phyloP scores from a whole-genome alignment of 768 basidiomycete genomes.

The Roridomyces roridus region DNA sequence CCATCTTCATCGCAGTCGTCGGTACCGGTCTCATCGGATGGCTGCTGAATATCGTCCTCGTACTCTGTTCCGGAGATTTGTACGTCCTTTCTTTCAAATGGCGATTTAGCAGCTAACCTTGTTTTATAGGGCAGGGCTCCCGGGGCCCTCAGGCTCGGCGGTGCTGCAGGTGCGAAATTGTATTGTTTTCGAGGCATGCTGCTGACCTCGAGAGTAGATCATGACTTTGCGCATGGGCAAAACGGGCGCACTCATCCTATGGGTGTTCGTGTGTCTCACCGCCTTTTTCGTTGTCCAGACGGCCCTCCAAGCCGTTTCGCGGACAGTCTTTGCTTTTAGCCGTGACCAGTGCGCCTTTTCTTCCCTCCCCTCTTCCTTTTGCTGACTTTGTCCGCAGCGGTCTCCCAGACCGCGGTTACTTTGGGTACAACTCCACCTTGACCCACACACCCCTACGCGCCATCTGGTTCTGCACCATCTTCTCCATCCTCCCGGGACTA shows the following conservation, averaged over 20 bases:
- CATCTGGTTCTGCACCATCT: conserved; percentile 73
- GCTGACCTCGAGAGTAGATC: conserved; percentile 49
- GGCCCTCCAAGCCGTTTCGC: conserved; percentile 81
- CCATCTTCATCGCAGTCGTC: conserved; percentile 55
- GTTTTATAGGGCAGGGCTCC: conserved; percentile 59
- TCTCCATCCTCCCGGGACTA: conserved; percentile 73
- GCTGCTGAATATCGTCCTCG: conserved; percentile 85
- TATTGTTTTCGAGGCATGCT: background rate
- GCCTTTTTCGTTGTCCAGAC: conserved; percentile 88
- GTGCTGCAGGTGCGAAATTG: conserved; percentile 60
- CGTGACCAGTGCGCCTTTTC: conserved; percentile 62
- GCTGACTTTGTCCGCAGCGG: conserved; percentile 35
- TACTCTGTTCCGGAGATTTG: conserved; percentile 85
- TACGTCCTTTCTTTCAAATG: conserved; percentile 38
- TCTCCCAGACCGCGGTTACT: conserved; percentile 80
- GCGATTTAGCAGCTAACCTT: background rate
- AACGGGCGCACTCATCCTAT: conserved; percentile 76
- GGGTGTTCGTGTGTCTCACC: conserved; percentile 86
- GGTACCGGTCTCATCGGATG: conserved; percentile 83
- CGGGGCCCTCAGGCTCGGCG: conserved; percentile 73
- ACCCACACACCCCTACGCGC: conserved; percentile 82
- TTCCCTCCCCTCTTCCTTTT: too few species aligned
- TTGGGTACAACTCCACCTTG: conserved; percentile 64
- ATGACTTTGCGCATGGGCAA: conserved; percentile 80
- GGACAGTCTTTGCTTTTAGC: conserved; percentile 86